Percentiles rank a stretch among this genome's conserved stretches.
Conservation (phyloP, 2,329 filamentous ascomycete species). For the Aspergillus flavus region DNA sequence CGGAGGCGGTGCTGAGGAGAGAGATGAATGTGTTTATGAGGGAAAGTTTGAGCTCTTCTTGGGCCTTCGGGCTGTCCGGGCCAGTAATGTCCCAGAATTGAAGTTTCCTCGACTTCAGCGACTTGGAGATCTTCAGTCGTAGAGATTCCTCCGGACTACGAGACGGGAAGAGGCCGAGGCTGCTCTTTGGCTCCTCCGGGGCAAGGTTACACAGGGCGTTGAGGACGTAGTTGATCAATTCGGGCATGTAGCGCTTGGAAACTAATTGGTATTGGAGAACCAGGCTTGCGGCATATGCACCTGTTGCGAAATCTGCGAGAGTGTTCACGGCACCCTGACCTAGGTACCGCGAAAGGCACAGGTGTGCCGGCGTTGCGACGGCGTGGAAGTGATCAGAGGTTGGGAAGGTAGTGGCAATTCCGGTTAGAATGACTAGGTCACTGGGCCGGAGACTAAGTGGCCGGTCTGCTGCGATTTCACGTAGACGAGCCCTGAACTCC, state of each 20-base stretch:
- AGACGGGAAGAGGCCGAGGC: conserved; percentile 62
- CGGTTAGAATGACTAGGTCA: conserved; percentile 81
- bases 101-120: conserved; percentile 54
- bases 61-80: conserved; percentile 16
- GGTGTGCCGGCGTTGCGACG: conserved; percentile 85
- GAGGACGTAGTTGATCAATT: conserved; percentile 78
- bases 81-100: conserved; percentile 59
- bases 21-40: conserved; percentile 65
- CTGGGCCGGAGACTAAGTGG: conserved; percentile 60
- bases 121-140: conserved; percentile 48
- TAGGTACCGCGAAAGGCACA: conserved; percentile 81
- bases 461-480: conserved; percentile 54
- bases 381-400: conserved; percentile 98
- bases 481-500: conserved; percentile 75
- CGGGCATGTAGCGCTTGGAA: conserved; percentile 86
- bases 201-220: conserved; percentile 72
- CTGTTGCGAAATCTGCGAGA: conserved; percentile 69
- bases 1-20: conserved; percentile 68
- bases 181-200: conserved; percentile 53
- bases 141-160: conserved; percentile 58
- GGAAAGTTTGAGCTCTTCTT: conserved; percentile 57
- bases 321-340: conserved; percentile 71
- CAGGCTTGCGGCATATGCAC: conserved; percentile 77
- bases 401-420: conserved; percentile 81
- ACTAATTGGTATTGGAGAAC: conserved; percentile 79